phyloP scores from a whole-genome alignment of 2,329 filamentous ascomycete genomes.

The Cladophialophora exuberans region DNA sequence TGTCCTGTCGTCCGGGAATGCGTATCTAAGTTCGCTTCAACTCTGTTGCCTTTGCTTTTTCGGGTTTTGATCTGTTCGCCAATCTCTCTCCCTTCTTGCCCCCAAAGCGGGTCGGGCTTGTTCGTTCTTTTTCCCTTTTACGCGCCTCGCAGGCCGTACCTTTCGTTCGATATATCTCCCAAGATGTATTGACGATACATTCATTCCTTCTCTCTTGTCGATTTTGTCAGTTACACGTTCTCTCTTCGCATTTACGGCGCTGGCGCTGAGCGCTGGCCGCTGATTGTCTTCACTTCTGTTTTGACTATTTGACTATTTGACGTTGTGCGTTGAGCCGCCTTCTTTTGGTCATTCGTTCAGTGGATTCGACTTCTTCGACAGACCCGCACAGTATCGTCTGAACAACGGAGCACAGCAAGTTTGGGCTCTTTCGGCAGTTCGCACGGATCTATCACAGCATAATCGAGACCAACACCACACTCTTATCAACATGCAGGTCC shows the following conservation, averaged over 20 bases:
- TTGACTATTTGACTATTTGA: too few relatives aligned
- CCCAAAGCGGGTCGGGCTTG: constrained; percentile 4
- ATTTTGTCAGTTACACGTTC: constrained; percentile 3
- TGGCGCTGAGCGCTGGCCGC: constrained; percentile 31
- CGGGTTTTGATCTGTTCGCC: constrained; percentile 6
- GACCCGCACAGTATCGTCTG: not conserved
- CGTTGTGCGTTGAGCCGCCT: not conserved
- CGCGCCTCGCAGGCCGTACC: not conserved
- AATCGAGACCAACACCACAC: not conserved
- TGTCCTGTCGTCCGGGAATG: constrained; percentile 8
- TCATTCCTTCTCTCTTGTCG: constrained; percentile 14
- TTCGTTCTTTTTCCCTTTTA: constrained; percentile 10
- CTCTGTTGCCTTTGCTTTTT: not conserved
- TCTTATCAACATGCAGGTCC: constrained; percentile 19
- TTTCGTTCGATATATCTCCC: constrained; percentile 16
- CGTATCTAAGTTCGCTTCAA: not conserved
- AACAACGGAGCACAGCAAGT: not conserved
- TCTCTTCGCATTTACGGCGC: constrained; percentile 14
- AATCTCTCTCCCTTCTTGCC: constrained; percentile 12
- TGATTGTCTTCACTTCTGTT: constrained; percentile 7
- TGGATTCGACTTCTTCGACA: not conserved
- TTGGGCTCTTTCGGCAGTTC: not conserved
- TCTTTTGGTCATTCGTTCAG: not conserved
- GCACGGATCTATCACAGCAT: not conserved
- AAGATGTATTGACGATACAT: constrained; percentile 19